Base-by-base conservation (phyloP, 129 eudicot genomes). In the Chrysanthemum lavandulifolium region DNA sequence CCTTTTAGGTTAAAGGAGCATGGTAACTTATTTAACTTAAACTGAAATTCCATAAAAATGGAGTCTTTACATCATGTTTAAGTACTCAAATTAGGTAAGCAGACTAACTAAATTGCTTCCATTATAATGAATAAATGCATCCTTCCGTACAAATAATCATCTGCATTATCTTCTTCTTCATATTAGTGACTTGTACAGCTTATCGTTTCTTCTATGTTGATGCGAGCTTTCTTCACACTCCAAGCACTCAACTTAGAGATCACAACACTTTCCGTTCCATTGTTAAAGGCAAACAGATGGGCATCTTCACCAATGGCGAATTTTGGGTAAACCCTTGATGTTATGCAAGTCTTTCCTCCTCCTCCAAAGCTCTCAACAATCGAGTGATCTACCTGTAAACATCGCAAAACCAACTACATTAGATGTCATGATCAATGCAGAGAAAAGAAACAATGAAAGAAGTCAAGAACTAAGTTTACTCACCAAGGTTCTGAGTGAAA, bases 281-380 rank as follows among this genome's bases (percentile, higher is more conserved):
- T 67, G 67, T 83, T 83, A 23, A 88, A 88, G 11, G 74, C 88
- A 72, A 75, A 79, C 36, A 88, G 62, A 12, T 65, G 84, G 13
- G 91, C 82, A 43, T 68, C 71, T 3, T 83, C 45, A 23, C 45
- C 67, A 27, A 78, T 78, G 15, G 95, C 97, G 47, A 83, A 23
- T 27, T 74, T 76, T 33, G 95, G 97, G 81, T 91, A 87, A 76
- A 82, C 97, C 62, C 97, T 78, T 10, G 95, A 76, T 49, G 95
- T 85, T 1, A 91, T 87, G 73, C 91, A 86, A 16, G 81, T 76
- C 75, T 68, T 83, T 55, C 97, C 97, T 63, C 77, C 79, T n/a
- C 86, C 91, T 43, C 86, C 97, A 65, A 84, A 90, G 71, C 87
- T 85, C 78, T 90, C 96, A 21, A 90, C 19, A 19, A 90, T 85